Conservation (phyloP, 228 moss, liverwort and hornwort species). For the Sphagnum fallax region DNA sequence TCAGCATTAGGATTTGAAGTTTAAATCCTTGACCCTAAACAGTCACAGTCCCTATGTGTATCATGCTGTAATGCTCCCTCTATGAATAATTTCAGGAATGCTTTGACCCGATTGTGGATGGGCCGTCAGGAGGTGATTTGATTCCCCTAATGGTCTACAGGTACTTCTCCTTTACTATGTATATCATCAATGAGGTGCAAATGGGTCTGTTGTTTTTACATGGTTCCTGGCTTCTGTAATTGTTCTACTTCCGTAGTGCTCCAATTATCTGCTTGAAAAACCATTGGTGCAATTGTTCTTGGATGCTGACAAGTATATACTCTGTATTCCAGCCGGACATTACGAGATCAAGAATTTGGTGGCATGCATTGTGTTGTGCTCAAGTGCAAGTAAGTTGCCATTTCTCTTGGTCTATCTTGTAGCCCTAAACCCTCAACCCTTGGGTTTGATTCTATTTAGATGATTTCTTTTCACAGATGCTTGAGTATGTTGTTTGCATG, state of each 20-base stretch:
- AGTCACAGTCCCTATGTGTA: too few species aligned
- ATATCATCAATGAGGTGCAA: not conserved
- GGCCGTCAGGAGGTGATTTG: conserved; percentile 86
- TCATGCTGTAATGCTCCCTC: too few species aligned
- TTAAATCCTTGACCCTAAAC: too few species aligned
- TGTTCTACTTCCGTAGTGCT: not conserved
- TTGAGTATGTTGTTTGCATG: too few species aligned
- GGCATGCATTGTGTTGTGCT: conserved; percentile 92
- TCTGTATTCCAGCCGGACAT: conserved; percentile 65
- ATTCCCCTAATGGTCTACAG: conserved; percentile 98
- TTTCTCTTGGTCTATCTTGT: not conserved
- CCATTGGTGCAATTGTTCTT: not conserved
- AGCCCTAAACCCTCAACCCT: not conserved
- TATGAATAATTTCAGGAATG: conserved; percentile 53
- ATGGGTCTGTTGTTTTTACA: not conserved
- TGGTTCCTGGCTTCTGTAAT: not conserved
- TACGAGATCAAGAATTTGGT: conserved; percentile 95
- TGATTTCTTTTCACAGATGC: not conserved
- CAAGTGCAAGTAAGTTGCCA: conserved; percentile 59
- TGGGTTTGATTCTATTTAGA: not conserved
- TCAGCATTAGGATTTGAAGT: too few species aligned
- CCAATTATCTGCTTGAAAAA: not conserved
- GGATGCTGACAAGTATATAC: conserved; percentile 2
- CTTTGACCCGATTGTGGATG: conserved; percentile 96
- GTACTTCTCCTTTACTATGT: conserved; percentile 19